Evolutionary conservation across 164 flowering plant genomes (phyloP).

Genomic region (Warburgia ugandensis): DNA sequence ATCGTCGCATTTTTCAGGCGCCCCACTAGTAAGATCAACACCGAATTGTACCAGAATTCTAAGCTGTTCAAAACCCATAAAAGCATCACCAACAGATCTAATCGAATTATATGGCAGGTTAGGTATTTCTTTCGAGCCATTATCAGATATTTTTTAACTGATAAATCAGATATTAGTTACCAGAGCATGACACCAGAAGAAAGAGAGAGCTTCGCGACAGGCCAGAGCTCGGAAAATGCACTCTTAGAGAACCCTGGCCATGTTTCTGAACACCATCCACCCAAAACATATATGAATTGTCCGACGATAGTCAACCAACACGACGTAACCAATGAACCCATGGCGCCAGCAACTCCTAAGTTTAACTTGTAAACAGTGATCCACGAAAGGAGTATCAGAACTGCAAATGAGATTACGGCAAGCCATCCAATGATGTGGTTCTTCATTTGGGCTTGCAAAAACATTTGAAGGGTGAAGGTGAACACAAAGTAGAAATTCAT

Average conservation of each 20-base stretch:
- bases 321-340: constrained; percentile 31
- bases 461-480: constrained; percentile 45
- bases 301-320: constrained; percentile 42
- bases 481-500: constrained; percentile 22
- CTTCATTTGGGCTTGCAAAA: constrained; percentile 47
- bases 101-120: too few species aligned
- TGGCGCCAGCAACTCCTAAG: constrained; percentile 36
- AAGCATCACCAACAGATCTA: too few species aligned
- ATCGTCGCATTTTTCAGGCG: constrained; percentile 40
- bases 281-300: constrained; percentile 19
- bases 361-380: constrained; percentile 22
- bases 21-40: constrained; percentile 50
- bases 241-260: constrained; percentile 50
- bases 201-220: constrained; percentile 44
- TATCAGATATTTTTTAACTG: too few species aligned
- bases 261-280: constrained; percentile 45
- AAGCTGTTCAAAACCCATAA: constrained; percentile 31
- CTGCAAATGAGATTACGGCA: constrained; percentile 24
- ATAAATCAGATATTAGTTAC: constrained; percentile 18
- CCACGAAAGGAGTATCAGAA: constrained; percentile 45
- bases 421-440: constrained; percentile 36
- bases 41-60: constrained; percentile 52
- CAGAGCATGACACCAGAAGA: constrained; percentile 69
- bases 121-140: too few species aligned
- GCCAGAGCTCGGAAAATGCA: constrained; percentile 52